Percentiles rank a stretch among this genome's conserved stretches.
Conservation (phyloP, 2,329 filamentous ascomycete species). For the Coleophoma eucalyptorum region DNA sequence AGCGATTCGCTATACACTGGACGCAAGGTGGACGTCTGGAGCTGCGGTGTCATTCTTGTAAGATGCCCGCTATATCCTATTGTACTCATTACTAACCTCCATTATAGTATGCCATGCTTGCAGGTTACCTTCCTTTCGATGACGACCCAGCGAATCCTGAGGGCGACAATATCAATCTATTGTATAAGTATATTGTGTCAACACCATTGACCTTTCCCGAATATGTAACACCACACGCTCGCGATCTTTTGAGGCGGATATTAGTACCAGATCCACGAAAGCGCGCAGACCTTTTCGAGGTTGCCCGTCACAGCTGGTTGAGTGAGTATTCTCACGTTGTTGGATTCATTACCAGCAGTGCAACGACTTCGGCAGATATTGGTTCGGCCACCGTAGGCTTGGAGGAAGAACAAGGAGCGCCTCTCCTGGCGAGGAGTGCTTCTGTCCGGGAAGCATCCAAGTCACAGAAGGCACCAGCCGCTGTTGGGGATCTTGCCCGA, state of each 20-base stretch:
- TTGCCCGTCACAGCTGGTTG: constrained; percentile 95
- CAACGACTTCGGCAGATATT: constrained; percentile 81
- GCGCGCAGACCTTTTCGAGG: constrained; percentile 93
- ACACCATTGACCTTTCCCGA: constrained; percentile 97
- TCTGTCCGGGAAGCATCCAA: constrained; percentile 88
- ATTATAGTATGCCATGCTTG: constrained; percentile 91
- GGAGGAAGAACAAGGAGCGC: constrained; percentile 52
- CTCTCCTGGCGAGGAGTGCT: constrained; percentile 73
- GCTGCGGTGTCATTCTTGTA: constrained; percentile 96
- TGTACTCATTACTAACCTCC: constrained; percentile 15
- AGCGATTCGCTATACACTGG: constrained; percentile 97
- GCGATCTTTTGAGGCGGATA: constrained; percentile 88
- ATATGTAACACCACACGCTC: constrained; percentile 95
- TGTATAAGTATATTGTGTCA: constrained; percentile 99
- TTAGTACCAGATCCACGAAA: constrained; percentile 93
- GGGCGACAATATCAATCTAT: constrained; percentile 96
- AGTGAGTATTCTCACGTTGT: constrained; percentile 97
- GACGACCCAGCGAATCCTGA: constrained; percentile 98
- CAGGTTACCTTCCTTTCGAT: constrained; percentile 95
- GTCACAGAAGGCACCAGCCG: constrained; percentile 48
- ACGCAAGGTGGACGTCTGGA: constrained; percentile 98
- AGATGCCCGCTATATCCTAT: constrained; percentile 32
- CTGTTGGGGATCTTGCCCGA: constrained; percentile 62
- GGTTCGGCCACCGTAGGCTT: constrained; percentile 69
- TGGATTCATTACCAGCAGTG: constrained; percentile 93